phyloP scores from a whole-genome alignment of 768 basidiomycete species.

The Leccinum olivaceopallidum region DNA sequence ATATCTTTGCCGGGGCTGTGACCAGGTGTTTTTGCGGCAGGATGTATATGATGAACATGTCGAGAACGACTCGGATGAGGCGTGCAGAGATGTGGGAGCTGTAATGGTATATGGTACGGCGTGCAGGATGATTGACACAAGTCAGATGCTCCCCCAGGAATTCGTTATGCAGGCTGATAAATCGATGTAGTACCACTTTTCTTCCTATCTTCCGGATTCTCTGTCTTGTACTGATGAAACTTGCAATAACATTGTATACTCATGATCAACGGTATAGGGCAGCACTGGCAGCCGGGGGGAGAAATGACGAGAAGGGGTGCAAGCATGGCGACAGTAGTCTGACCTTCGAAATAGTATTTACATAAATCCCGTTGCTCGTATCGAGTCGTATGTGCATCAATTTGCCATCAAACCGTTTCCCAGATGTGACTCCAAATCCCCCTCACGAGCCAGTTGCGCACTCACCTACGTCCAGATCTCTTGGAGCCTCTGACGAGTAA shows the following conservation, averaged over 20 bases:
- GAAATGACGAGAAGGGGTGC: neutral
- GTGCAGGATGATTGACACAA: neutral
- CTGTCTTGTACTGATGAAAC: neutral
- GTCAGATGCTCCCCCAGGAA: no score
- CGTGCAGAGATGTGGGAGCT: neutral
- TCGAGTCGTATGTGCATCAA: no score
- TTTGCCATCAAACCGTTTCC: no score
- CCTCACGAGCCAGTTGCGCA: no score
- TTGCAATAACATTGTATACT: neutral
- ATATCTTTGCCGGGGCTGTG: constrained; percentile 2
- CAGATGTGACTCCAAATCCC: no score
- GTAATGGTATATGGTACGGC: neutral
- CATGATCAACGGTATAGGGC: neutral
- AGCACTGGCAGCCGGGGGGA: neutral
- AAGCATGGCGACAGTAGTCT: no score
- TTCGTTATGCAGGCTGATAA: neutral
- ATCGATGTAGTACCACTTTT: neutral
- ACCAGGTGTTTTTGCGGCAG: neutral
- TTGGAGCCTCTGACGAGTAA: neutral
- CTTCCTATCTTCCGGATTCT: neutral
- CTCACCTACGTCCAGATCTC: neutral
- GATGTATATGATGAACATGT: constrained; percentile 7
- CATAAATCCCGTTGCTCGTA: no score
- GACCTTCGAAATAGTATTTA: no score
- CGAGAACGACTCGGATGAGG: neutral